A percentile compares a stretch with the other conserved stretches of the same genome.
Evolutionary conservation across 2,329 filamentous ascomycete genomes (phyloP).

Genomic region (Cryoendolithus antarcticus): DNA sequence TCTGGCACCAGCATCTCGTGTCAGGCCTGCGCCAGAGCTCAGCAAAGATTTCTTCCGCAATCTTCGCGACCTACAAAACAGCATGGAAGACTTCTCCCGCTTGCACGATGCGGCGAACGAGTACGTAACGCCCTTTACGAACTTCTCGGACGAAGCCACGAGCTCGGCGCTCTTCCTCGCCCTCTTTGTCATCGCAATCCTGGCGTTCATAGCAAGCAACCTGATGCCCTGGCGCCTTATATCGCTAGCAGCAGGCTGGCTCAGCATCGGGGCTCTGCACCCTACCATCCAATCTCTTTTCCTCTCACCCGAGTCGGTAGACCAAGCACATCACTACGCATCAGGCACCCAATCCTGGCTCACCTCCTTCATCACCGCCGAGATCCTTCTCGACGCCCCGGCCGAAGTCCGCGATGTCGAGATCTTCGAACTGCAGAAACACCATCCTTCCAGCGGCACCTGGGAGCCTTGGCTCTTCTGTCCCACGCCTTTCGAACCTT

Average conservation of each 20-base stretch:
- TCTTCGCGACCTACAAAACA: constrained; percentile 91
- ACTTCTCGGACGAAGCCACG: constrained; percentile 81
- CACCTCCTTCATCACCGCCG: constrained; percentile 50
- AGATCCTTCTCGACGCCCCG: constrained; percentile 75
- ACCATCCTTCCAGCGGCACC: constrained; percentile 30
- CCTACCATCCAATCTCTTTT: constrained; percentile 57
- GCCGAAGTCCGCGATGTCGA: constrained; percentile 87
- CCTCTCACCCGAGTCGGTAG: constrained; percentile 35
- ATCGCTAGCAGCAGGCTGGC: constrained; percentile 64
- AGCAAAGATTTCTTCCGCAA: constrained; percentile 96
- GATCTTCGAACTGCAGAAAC: constrained; percentile 84
- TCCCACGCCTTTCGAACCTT: constrained; percentile 70
- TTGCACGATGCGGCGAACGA: constrained; percentile 68
- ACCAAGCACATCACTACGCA: constrained; percentile 44
- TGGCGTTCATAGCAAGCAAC: constrained; percentile 67
- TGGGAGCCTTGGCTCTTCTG: constrained; percentile 93
- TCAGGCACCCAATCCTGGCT: constrained; percentile 43
- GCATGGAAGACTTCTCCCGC: constrained; percentile 88
- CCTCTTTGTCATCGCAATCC: constrained; percentile 50
- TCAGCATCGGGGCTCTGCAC: constrained; percentile 54
- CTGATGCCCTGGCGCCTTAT: constrained; percentile 76
- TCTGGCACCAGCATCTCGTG: constrained; percentile 69
- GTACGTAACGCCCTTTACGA: constrained; percentile 68
- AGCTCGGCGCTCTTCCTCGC: constrained; percentile 76
- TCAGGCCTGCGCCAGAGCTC: constrained; percentile 82